phyloP scores from a whole-genome alignment of 2,329 filamentous ascomycete species.

The Fusarium verrucosum region DNA sequence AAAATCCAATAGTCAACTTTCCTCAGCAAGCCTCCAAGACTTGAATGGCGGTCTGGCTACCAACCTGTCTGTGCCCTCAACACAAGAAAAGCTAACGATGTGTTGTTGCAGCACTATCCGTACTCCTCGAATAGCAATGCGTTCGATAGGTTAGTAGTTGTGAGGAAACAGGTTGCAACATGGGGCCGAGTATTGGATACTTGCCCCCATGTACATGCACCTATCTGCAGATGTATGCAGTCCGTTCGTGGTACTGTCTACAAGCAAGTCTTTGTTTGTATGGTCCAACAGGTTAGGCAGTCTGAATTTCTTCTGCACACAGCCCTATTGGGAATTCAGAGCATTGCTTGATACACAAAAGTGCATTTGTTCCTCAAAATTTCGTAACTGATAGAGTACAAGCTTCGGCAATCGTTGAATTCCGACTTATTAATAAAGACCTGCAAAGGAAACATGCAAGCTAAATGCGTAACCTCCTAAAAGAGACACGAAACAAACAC shows the following conservation, averaged over 20 bases:
- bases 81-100: neutral
- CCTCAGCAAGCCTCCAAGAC: neutral
- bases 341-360: neutral
- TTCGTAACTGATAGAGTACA: slow-evolving; percentile 9
- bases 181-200: neutral
- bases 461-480: neutral
- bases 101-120: neutral
- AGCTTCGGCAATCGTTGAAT: slow-evolving; percentile 4
- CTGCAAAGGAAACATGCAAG: neutral
- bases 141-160: neutral
- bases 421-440: slow-evolving; percentile 4
- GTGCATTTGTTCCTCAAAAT: neutral
- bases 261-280: neutral
- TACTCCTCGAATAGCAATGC: slow-evolving; percentile 4
- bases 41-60: slow-evolving; percentile 20
- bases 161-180: neutral
- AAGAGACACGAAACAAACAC: slow-evolving; percentile 7
- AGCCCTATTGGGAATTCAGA: neutral
- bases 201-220: neutral
- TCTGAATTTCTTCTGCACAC: neutral
- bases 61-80: slow-evolving; percentile 1
- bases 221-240: too few species aligned
- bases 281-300: neutral
- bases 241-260: neutral
- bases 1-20: neutral